A percentile compares a stretch with the other conserved stretches of the same genome.
Conservation (phyloP, 192 early-diverging fungal species). For the Coemansia sp. region DNA sequence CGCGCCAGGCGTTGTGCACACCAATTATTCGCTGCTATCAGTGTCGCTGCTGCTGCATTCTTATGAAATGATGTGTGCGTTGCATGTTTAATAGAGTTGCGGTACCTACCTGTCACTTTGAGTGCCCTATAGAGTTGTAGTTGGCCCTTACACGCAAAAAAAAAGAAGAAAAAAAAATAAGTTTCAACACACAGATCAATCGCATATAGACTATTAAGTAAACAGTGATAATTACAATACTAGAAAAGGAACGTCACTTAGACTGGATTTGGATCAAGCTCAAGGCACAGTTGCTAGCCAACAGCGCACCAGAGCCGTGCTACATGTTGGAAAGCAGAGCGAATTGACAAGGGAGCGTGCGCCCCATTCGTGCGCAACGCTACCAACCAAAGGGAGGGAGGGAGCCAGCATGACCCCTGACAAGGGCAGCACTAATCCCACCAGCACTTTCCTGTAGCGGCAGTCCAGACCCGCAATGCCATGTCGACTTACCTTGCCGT, state of each 20-base stretch:
- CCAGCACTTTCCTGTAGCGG: background rate
- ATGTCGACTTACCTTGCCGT: constrained; percentile 22
- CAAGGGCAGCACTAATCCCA: background rate
- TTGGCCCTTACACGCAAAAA: background rate
- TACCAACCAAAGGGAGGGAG: background rate
- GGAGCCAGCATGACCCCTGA: background rate
- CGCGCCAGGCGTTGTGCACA: background rate
- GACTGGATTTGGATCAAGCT: background rate
- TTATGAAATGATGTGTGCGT: background rate
- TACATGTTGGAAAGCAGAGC: background rate
- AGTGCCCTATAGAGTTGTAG: constrained; percentile 29
- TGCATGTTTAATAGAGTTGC: background rate
- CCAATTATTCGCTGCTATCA: background rate
- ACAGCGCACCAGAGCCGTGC: background rate
- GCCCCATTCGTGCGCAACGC: background rate
- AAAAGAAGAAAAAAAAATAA: no score
- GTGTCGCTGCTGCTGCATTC: background rate
- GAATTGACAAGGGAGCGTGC: background rate
- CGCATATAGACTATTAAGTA: background rate
- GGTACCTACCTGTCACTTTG: constrained; percentile 40
- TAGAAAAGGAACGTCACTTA: background rate
- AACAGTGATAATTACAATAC: background rate
- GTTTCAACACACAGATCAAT: background rate
- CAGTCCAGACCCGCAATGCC: background rate
- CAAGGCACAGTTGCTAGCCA: background rate